phyloP scores from a whole-genome alignment of 2,329 filamentous ascomycete genomes.

The Falciphora oryzae region DNA sequence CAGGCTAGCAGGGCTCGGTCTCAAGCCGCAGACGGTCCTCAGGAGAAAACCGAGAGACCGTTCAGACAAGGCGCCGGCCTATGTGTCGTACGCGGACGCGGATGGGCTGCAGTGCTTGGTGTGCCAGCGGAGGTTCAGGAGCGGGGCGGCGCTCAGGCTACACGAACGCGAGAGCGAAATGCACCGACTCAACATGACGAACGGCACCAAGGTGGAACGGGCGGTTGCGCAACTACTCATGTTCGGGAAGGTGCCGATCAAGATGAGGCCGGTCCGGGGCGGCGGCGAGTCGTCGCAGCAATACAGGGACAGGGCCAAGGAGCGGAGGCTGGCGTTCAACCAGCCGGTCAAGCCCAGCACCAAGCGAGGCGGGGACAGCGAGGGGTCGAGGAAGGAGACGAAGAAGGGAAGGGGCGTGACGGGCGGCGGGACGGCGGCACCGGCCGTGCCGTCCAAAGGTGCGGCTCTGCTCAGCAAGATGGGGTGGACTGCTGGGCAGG shows the following conservation, averaged over 20 bases:
- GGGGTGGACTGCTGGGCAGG: slow-evolving; percentile 62
- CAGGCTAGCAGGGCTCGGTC: background rate
- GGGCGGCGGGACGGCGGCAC: slow-evolving; percentile 23
- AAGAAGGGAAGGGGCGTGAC: background rate
- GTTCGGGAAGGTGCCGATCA: slow-evolving; percentile 25
- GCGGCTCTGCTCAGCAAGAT: slow-evolving; percentile 65
- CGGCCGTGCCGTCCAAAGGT: slow-evolving; percentile 51
- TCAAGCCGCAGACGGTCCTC: slow-evolving; percentile 1
- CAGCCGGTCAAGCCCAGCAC: slow-evolving; percentile 49
- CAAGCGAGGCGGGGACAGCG: slow-evolving; percentile 22
- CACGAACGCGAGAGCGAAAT: slow-evolving; percentile 40
- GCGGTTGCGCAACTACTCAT: slow-evolving; percentile 24
- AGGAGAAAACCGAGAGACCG: slow-evolving; percentile 22
- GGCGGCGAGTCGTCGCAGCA: slow-evolving; percentile 25
- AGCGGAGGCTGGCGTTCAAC: slow-evolving; percentile 56
- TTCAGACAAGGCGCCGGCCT: slow-evolving; percentile 31
- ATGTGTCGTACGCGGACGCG: slow-evolving; percentile 52
- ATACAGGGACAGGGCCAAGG: slow-evolving; percentile 63
- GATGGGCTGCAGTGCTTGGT: slow-evolving; percentile 34
- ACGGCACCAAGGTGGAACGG: slow-evolving; percentile 21
- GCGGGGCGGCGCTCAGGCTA: slow-evolving; percentile 32
- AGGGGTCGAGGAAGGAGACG: slow-evolving; percentile 18
- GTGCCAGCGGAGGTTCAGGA: slow-evolving; percentile 36
- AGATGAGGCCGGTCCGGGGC: slow-evolving; percentile 17
- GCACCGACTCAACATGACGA: slow-evolving; percentile 27